A percentile compares a stretch with the other conserved stretches of the same genome.
These are phyloP conservation scores for Wickerhamomyces chambardii DNA, from an alignment of 805 yeast species.

Conservation along the genomic window DNA sequence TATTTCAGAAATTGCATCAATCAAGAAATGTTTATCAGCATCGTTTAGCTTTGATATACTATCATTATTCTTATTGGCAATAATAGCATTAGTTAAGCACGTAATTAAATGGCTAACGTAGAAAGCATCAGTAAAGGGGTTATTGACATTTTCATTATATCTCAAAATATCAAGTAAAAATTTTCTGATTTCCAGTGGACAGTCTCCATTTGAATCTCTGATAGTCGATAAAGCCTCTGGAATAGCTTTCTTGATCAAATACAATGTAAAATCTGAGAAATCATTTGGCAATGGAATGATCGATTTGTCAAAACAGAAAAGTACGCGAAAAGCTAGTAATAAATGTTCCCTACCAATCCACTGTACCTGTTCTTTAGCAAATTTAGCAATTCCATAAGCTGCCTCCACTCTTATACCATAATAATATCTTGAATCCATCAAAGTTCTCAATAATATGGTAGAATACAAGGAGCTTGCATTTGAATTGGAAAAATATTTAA, in stretches of 20 bases:
- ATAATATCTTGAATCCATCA: constrained; percentile 77
- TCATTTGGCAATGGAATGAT: constrained; percentile 74
- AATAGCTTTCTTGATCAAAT: constrained; percentile 64
- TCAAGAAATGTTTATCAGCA: constrained; percentile 28
- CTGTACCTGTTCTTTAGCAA: constrained; percentile 50
- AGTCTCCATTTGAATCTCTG: constrained; percentile 50
- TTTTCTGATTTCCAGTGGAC: constrained; percentile 50
- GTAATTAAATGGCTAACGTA: constrained; percentile 53
- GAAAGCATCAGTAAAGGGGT: constrained; percentile 63
- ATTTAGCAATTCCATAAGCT: constrained; percentile 64
- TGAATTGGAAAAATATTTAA: constrained; percentile 56
- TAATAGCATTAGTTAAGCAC: constrained; percentile 36
- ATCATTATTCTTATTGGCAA: constrained; percentile 1
- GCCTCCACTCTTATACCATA: constrained; percentile 89
- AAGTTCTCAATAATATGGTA: constrained; percentile 67
- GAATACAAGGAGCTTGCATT: constrained; percentile 61
- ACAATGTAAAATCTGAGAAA: constrained; percentile 60
- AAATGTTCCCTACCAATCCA: constrained; percentile 70
- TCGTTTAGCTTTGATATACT: constrained; percentile 8
- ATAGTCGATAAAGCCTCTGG: constrained; percentile 53
- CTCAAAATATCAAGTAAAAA: constrained; percentile 65
- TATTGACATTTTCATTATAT: constrained; percentile 80
- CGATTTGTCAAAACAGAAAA: constrained; percentile 65
- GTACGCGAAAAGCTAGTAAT: constrained; percentile 52
- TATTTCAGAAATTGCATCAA: constrained; percentile 53